phyloP scores from a whole-genome alignment of 1,139 yeast species.

The Taiozyma sp. region DNA sequence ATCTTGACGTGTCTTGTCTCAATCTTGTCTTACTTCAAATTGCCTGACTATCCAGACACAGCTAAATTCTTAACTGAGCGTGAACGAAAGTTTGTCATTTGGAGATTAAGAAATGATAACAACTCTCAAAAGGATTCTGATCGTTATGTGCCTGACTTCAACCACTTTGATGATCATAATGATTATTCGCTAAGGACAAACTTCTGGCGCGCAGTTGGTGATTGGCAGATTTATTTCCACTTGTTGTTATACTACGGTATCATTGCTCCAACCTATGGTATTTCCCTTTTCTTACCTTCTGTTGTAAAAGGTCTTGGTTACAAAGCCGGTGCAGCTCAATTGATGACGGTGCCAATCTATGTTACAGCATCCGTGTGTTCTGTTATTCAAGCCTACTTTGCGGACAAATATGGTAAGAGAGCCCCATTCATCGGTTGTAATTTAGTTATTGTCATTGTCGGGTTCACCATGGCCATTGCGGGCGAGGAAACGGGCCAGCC shows the following conservation, averaged over 20 bases:
- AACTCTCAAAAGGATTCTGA: background rate
- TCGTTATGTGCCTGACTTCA: background rate
- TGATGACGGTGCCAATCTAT: conserved; percentile 34
- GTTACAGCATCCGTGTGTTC: conserved; percentile 30
- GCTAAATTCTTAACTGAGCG: conserved; percentile 41
- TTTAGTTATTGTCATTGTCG: conserved; percentile 27
- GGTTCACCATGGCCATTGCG: conserved; percentile 29
- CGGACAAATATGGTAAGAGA: conserved; percentile 29
- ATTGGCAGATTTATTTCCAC: conserved; percentile 10
- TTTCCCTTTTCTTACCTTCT: conserved; percentile 26
- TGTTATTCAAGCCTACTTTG: conserved; percentile 27
- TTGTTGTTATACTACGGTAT: conserved; percentile 16
- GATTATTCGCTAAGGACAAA: background rate
- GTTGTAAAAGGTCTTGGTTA: conserved; percentile 29
- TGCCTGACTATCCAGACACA: conserved; percentile 45
- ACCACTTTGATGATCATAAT: background rate
- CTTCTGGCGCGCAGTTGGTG: conserved; percentile 1
- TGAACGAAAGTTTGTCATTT: conserved; percentile 41
- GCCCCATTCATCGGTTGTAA: conserved; percentile 31
- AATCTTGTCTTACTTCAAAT: conserved; percentile 37
- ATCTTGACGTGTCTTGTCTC: conserved; percentile 46
- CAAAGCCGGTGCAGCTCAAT: conserved; percentile 27
- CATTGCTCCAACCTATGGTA: conserved; percentile 12
- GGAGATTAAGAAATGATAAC: conserved; percentile 34
- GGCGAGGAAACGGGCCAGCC: conserved; percentile 19